A percentile compares a stretch with the other conserved stretches of the same genome.
phyloP scores from a whole-genome alignment of 352 stramenopile species.

The Globisporangium sylvaticum region DNA sequence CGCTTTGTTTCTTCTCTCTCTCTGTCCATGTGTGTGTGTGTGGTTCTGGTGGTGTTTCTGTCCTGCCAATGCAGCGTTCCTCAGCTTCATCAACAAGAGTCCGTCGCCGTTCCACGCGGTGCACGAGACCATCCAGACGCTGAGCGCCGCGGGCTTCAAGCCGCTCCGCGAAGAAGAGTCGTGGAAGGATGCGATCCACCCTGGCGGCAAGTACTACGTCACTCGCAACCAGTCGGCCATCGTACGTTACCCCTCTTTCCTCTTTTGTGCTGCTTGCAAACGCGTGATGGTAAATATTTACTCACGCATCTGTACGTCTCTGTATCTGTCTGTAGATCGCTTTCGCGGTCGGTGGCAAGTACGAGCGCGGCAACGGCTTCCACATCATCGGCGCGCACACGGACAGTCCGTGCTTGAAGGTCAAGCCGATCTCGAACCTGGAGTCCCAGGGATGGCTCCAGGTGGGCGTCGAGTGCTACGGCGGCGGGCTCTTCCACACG shows the following conservation, averaged over 20 bases:
- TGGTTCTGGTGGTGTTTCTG: constrained; percentile 5
- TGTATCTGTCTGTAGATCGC: constrained; percentile 39
- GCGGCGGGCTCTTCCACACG: constrained; percentile 96
- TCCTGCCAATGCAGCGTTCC: constrained; percentile 39
- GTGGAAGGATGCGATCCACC: constrained; percentile 52
- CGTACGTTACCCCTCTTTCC: constrained; percentile 28
- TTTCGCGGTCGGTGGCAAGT: constrained; percentile 93
- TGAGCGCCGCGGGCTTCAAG: constrained; percentile 89
- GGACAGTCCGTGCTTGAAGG: constrained; percentile 93
- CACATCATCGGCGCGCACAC: constrained; percentile 97
- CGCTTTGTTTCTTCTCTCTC: background rate
- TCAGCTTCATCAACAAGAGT: constrained; percentile 93
- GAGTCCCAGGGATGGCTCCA: constrained; percentile 81
- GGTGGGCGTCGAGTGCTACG: constrained; percentile 81
- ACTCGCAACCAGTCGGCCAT: constrained; percentile 95
- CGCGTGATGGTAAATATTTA: too few relatives aligned
- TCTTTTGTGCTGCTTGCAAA: background rate
- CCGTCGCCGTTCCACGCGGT: constrained; percentile 95
- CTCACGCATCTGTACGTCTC: background rate
- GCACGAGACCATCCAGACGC: constrained; percentile 70
- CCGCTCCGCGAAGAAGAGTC: constrained; percentile 87
- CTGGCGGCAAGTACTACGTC: constrained; percentile 96
- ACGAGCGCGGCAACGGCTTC: constrained; percentile 90
- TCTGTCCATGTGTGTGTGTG: background rate
- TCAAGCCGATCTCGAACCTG: constrained; percentile 93